Conservation (phyloP, 163 green algal genomes). For the Prototheca cutis region DNA sequence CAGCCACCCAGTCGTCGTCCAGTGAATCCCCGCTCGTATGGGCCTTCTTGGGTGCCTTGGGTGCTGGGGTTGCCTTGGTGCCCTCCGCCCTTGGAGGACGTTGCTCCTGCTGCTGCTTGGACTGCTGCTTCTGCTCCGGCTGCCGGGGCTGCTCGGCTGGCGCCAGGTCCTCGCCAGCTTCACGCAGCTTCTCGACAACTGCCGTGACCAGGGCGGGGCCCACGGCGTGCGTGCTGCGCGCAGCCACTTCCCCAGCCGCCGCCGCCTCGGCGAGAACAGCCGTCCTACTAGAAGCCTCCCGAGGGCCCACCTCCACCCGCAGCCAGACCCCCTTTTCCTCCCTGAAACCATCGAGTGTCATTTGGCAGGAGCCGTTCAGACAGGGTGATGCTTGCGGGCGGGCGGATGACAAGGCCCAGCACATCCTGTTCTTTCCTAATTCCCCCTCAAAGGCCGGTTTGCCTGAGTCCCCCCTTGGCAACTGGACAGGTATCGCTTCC, state of each 20-base stretch:
- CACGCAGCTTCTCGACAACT: neutral
- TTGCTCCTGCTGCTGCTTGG: neutral
- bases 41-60: neutral
- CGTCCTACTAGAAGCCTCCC: constrained; percentile 27
- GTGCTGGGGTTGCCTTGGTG: no score
- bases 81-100: no score
- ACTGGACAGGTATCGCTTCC: no score
- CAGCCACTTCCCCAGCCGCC: constrained; percentile 25
- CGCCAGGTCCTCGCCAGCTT: neutral
- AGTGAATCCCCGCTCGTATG: constrained; percentile 5
- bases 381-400: no score
- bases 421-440: no score
- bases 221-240: constrained; percentile 23
- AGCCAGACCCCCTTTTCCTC: constrained; percentile 41
- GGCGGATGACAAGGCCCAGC: no score
- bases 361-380: no score
- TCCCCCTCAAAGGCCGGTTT: no score
- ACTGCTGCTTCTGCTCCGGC: neutral
- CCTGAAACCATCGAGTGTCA: no score
- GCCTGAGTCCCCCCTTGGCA: no score
- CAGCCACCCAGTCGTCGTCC: constrained; percentile 9
- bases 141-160: neutral
- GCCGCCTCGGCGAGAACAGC: constrained; percentile 33
- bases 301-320: constrained; percentile 38
- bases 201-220: constrained; percentile 7